phyloP scores from a whole-genome alignment of 768 basidiomycete genomes.

The Termitomyces sp. region DNA sequence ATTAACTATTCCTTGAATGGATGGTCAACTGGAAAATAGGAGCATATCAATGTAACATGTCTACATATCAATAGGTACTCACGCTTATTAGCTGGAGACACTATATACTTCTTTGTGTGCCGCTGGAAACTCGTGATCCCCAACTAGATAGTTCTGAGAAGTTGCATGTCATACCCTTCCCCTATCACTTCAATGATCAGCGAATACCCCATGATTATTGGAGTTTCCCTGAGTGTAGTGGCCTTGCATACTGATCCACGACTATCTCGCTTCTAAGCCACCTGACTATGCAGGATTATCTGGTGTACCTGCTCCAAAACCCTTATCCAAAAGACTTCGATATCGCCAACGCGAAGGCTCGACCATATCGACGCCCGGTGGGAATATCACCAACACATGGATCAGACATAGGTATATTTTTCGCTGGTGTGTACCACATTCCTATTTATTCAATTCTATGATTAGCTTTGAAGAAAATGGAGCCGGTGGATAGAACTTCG shows the following conservation, averaged over 20 bases:
- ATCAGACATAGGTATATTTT: no score
- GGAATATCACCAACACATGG: slow-evolving; percentile 55
- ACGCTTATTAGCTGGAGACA: neutral
- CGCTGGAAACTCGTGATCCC: neutral
- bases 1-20: neutral
- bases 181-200: neutral
- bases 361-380: slow-evolving; percentile 60
- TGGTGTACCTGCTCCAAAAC: slow-evolving; percentile 41
- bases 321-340: slow-evolving; percentile 42
- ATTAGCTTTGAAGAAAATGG: slow-evolving; percentile 44
- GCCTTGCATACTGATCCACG: slow-evolving; percentile 1
- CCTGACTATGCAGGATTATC: slow-evolving; percentile 42
- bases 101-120: neutral
- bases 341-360: slow-evolving; percentile 39
- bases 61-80: slow-evolving; percentile 6
- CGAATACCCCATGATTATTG: neutral
- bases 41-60: neutral
- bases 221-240: neutral
- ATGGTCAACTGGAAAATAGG: neutral
- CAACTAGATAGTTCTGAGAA: neutral
- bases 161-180: neutral
- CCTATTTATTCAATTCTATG: neutral
- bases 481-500: slow-evolving; percentile 58
- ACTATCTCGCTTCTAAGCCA: neutral
- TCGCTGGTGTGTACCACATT: neutral